phyloP scores from a whole-genome alignment of 1,139 yeast species.

The Lodderomyces theae region DNA sequence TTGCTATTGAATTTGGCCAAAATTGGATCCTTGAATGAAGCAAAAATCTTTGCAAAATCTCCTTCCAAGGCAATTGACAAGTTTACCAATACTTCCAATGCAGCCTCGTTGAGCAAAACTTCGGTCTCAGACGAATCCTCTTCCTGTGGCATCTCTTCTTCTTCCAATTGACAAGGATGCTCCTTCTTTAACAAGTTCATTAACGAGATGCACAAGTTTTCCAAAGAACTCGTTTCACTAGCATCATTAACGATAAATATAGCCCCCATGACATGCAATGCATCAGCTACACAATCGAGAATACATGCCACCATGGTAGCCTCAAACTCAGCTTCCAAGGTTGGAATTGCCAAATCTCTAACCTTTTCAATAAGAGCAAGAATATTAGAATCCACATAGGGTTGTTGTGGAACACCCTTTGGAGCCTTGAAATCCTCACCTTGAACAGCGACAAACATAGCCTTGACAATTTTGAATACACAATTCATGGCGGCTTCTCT shows the following conservation, averaged over 20 bases:
- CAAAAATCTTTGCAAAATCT: conserved; percentile 71
- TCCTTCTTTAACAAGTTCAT: conserved; percentile 72
- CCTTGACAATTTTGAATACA: conserved; percentile 78
- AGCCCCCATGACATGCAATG: conserved; percentile 72
- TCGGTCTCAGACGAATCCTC: conserved; percentile 85
- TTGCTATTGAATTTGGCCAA: conserved; percentile 59
- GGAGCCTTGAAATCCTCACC: conserved; percentile 57
- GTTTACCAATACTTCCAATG: conserved; percentile 79
- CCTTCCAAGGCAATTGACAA: conserved; percentile 72
- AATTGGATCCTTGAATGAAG: conserved; percentile 67
- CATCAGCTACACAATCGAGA: conserved; percentile 71
- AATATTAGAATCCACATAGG: conserved; percentile 58
- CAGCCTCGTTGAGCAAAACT: conserved; percentile 77
- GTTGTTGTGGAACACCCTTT: conserved; percentile 67
- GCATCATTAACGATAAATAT: conserved; percentile 61
- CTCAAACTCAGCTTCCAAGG: conserved; percentile 78
- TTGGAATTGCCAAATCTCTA: conserved; percentile 61
- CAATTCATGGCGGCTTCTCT: conserved; percentile 83
- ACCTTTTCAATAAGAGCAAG: conserved; percentile 62
- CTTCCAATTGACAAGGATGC: conserved; percentile 75
- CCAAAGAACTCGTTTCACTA: conserved; percentile 57
- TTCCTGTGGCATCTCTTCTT: conserved; percentile 51
- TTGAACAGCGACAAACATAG: conserved; percentile 60
- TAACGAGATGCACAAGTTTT: conserved; percentile 65
- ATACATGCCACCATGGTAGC: conserved; percentile 75